A percentile compares a stretch with the other conserved stretches of the same genome.
These are phyloP conservation scores for Hypomontagnella monticulosa DNA, from an alignment of 495 filamentous ascomycete species.

Conservation along the genomic window DNA sequence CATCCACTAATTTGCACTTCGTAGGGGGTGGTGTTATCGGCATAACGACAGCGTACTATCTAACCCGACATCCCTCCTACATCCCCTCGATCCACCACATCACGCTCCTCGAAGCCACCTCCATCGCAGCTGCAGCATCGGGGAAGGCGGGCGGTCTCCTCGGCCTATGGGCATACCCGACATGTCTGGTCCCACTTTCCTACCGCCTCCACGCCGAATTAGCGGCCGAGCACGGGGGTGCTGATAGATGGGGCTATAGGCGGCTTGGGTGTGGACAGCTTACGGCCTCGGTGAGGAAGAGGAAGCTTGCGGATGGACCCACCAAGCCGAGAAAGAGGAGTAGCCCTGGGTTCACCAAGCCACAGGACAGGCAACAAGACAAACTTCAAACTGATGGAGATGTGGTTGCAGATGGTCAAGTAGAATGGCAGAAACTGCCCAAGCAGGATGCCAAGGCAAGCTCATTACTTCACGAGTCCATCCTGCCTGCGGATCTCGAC, in stretches of 20 bases:
- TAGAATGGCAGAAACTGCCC: constrained; percentile 69
- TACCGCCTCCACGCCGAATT: constrained; percentile 85
- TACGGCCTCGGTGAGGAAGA: constrained; percentile 62
- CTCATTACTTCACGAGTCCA: constrained; percentile 66
- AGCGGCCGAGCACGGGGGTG: constrained; percentile 84
- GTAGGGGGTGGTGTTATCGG: constrained; percentile 95
- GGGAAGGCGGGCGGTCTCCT: constrained; percentile 95
- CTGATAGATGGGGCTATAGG: constrained; percentile 87
- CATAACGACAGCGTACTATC: constrained; percentile 90
- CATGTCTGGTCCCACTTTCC: constrained; percentile 83
- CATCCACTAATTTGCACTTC: constrained; percentile 28
- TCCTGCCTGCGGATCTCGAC: constrained; percentile 81
- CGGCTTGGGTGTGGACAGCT: constrained; percentile 79
- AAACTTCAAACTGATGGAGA: too few species aligned
- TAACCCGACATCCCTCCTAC: constrained; percentile 88
- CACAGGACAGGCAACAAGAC: constrained; percentile 18
- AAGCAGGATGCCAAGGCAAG: constrained; percentile 75
- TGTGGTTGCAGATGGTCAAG: constrained; percentile 47
- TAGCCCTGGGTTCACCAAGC: constrained; percentile 19
- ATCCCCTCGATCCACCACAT: constrained; percentile 78
- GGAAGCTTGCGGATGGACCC: constrained; percentile 43
- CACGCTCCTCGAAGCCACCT: constrained; percentile 87
- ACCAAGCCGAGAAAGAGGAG: constrained; percentile 45
- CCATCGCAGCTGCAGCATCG: constrained; percentile 89
- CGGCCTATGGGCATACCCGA: constrained; percentile 92